phyloP scores from a whole-genome alignment of 805 yeast species.

The Starmera amethionina region DNA sequence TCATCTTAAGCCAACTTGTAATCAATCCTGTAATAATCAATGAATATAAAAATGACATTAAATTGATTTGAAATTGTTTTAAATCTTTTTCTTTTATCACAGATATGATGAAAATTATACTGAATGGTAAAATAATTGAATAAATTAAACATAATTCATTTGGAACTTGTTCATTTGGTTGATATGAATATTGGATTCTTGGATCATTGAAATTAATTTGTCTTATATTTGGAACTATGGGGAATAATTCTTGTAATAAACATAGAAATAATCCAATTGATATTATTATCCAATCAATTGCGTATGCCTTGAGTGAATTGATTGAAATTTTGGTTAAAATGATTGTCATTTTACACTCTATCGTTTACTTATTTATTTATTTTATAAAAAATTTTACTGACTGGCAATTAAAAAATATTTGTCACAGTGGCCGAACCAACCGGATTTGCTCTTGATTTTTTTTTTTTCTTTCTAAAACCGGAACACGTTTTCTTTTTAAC shows the following conservation, averaged over 20 bases:
- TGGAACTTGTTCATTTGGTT: conserved; percentile 2
- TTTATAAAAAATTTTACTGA: too few species aligned
- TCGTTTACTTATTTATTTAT: too few species aligned
- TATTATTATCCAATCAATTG: neutral
- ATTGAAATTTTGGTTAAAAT: too few species aligned
- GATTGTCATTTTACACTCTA: too few species aligned
- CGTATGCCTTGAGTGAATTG: neutral
- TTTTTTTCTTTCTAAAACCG: neutral
- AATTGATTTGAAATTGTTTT: conserved; percentile 3
- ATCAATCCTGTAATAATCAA: conserved; percentile 8
- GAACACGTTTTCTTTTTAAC: neutral
- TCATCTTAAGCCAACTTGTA: conserved; percentile 47
- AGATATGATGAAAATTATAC: neutral
- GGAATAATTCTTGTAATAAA: too few species aligned
- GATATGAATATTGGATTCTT: conserved; percentile 22
- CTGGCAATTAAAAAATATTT: too few species aligned
- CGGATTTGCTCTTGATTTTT: neutral
- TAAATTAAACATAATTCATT: conserved; percentile 4
- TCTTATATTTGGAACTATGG: conserved; percentile 17
- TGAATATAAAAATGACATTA: conserved; percentile 3
- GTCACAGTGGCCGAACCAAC: too few species aligned
- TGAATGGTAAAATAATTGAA: neutral
- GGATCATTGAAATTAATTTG: conserved; percentile 22
- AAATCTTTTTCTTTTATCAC: conserved; percentile 1
- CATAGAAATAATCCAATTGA: neutral